Evolutionary conservation across 805 yeast species (phyloP), one percentile per base, ranked within the genome.

Genomic region (Tetrapisispora pingtungensis): DNA sequence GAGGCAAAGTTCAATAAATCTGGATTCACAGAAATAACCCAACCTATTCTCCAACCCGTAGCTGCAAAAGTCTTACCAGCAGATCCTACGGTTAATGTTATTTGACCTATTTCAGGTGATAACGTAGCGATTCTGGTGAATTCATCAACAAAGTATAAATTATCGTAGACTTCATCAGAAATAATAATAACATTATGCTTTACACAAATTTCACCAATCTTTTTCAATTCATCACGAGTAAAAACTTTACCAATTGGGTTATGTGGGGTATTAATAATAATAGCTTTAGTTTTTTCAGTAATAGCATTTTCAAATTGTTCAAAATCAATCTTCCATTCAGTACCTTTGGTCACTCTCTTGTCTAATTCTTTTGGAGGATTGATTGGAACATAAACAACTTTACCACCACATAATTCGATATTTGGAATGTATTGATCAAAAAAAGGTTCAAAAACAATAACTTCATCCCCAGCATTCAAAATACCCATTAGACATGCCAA

Each of bases 41-140:
- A 93, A 44, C 98, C 98, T 43, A 93, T 77, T 71, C 98, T 81
- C 97, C 97, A 93, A 43, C 98, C 98, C 12, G 98, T 93, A 36
- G 96, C 96, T n/a, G 96, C 95, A 69, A 93, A 93, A 0, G 96
- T 80, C 65, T 93, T 93, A 50, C 98, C 98, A 7, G 97, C 98
- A 26, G 96, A 86, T 1, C 97, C 97, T 19, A 93, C 94, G 3
- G 97, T 81, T 45, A 93, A 67, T 0, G 97, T 86, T 57, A 88
- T 70, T 46, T 77, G 77, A 24, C 76, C 81, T 47, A 88, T 74
- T 55, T 88, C 96, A 5, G 90, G 89, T 5, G 80, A 70, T 44
- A 90, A 67, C 2, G 86, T 78, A 1, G 96, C 95, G 40, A 93
- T 82, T 58, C 97, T 75, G 7, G 90, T 81, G 65, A 90, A 88